Conservation (phyloP, 2,329 filamentous ascomycete species). For the Corynespora cassiicola region DNA sequence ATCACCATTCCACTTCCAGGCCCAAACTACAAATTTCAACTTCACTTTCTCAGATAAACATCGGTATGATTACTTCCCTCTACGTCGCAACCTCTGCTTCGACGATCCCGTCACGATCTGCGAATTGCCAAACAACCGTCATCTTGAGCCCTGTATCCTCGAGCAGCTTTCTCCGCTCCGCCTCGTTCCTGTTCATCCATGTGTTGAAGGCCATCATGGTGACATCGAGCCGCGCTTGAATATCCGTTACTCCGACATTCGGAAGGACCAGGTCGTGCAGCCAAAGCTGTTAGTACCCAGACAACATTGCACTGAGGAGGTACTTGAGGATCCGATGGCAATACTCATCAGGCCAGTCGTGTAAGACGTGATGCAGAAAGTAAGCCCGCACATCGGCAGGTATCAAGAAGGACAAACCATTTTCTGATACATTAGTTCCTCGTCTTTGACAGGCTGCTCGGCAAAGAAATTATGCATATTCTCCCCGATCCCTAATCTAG, state of each 20-base stretch:
- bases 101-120: too few species aligned
- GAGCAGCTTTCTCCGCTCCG: too few species aligned
- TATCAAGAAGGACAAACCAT: neutral
- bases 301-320: conserved; percentile 18
- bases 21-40: too few species aligned
- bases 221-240: conserved; percentile 10
- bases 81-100: too few species aligned
- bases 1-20: too few species aligned
- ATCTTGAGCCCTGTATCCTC: too few species aligned
- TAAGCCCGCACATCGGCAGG: conserved; percentile 22
- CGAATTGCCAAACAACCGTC: too few species aligned
- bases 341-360: conserved; percentile 29
- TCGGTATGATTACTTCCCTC: too few species aligned
- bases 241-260: conserved; percentile 6
- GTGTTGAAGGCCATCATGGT: conserved; percentile 14
- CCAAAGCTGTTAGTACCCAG: conserved; percentile 22
- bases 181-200: conserved; percentile 12
- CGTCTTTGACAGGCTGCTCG: conserved; percentile 35
- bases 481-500: too few species aligned
- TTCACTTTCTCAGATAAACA: too few species aligned
- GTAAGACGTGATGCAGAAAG: conserved; percentile 25
- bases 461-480: conserved; percentile 42
- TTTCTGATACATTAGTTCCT: neutral
- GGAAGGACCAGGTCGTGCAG: conserved; percentile 23
- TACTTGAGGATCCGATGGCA: conserved; percentile 18